These are phyloP conservation scores for Diaporthe sp. DNA, from an alignment of 2,329 filamentous ascomycete species.

Conservation along the genomic window DNA sequence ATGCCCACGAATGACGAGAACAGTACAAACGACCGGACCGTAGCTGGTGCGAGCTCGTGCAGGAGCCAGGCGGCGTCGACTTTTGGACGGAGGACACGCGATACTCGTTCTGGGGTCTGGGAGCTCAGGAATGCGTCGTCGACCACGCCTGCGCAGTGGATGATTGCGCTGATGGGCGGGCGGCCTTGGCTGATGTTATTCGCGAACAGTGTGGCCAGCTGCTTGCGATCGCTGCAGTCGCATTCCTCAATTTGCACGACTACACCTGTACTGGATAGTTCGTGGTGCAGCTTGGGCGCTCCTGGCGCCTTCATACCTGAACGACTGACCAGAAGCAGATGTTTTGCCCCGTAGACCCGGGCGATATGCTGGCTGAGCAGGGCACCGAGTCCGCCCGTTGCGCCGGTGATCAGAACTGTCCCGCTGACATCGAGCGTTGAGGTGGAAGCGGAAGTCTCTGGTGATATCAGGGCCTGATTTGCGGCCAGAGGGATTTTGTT, in stretches of 20 bases:
- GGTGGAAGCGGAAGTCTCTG: neutral
- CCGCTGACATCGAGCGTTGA: conserved; percentile 4
- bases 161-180: neutral
- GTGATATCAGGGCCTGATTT: neutral
- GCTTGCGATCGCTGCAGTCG: conserved; percentile 4
- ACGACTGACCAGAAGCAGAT: neutral
- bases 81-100: conserved; percentile 10
- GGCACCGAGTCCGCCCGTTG: conserved; percentile 4
- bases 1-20: conserved; percentile 17
- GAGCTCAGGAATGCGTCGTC: conserved; percentile 13
- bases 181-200: neutral
- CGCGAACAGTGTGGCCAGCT: neutral
- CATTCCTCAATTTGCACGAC: neutral
- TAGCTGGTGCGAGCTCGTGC: conserved; percentile 6
- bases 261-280: neutral
- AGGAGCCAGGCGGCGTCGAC: conserved; percentile 29
- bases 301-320: neutral
- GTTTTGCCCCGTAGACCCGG: neutral
- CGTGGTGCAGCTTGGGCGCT: neutral
- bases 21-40: neutral
- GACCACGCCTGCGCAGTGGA: neutral
- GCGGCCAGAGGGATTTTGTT: neutral
- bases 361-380: conserved; percentile 1
- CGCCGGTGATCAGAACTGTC: conserved; percentile 20
- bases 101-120: neutral